Evolutionary conservation across 306 rosid genomes (phyloP).

Genomic region (Rosa persica): DNA sequence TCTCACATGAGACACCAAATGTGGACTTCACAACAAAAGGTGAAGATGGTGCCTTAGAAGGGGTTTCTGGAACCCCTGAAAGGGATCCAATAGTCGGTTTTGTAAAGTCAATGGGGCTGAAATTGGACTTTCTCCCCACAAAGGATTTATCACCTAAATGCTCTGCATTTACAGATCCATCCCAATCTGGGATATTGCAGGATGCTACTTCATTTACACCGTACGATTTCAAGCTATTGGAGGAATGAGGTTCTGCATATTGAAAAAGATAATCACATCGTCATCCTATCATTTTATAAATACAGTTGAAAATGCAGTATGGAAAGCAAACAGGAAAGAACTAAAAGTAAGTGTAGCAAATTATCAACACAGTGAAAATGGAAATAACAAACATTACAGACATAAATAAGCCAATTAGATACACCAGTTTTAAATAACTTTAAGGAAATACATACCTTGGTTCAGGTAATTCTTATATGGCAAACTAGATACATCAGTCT

Average conservation of each 20-base stretch:
- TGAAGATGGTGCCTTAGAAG: constrained; percentile 28
- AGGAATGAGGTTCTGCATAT: constrained; percentile 44
- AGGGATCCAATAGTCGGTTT: constrained; percentile 38
- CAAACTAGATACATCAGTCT: constrained; percentile 22
- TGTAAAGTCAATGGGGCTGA: constrained; percentile 38
- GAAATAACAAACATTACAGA: neutral
- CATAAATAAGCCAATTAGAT: neutral
- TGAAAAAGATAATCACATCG: neutral
- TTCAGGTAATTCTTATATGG: constrained; percentile 37
- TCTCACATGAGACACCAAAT: constrained; percentile 36
- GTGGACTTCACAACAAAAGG: constrained; percentile 34
- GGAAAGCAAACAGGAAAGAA: neutral
- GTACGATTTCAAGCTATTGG: constrained; percentile 31
- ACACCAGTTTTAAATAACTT: neutral
- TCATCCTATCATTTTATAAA: neutral
- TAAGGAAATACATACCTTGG: constrained; percentile 42
- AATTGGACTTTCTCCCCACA: constrained; percentile 26
- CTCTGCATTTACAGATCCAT: constrained; percentile 30
- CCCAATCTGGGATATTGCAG: constrained; percentile 34
- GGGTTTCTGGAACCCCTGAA: constrained; percentile 41
- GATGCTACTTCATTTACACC: constrained; percentile 30
- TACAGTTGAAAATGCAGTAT: neutral
- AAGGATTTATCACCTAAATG: constrained; percentile 39
- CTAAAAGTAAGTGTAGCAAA: neutral
- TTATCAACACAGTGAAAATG: neutral